Evolutionary conservation across 495 filamentous ascomycete species (phyloP).

Genomic region (Daldinia decipiens): DNA sequence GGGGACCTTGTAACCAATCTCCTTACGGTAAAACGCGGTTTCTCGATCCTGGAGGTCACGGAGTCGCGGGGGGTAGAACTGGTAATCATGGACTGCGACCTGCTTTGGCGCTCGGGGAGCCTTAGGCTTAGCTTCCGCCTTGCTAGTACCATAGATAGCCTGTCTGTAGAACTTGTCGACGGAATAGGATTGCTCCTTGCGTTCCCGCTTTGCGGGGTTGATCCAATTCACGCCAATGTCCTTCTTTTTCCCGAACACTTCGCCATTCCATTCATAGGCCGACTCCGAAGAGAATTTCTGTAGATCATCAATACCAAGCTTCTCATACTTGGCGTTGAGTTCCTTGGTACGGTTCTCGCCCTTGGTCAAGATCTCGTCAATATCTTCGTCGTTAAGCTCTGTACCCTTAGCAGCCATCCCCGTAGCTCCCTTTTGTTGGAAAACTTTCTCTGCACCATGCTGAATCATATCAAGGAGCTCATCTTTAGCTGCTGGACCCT

Average conservation of each 20-base stretch:
- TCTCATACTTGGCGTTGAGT: conserved; percentile 92
- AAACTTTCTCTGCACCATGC: conserved; percentile 94
- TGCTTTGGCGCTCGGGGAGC: conserved; percentile 97
- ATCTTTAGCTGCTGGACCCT: conserved; percentile 90
- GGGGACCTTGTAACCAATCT: conserved; percentile 92
- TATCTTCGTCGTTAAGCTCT: conserved; percentile 83
- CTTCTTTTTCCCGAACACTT: conserved; percentile 93
- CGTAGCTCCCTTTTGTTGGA: conserved; percentile 72
- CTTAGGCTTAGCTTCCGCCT: conserved; percentile 90
- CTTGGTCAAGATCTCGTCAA: conserved; percentile 84
- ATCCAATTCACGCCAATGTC: conserved; percentile 97
- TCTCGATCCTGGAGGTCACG: conserved; percentile 94
- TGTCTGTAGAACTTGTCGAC: conserved; percentile 99
- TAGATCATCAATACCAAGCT: conserved; percentile 96
- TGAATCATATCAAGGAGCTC: conserved; percentile 98
- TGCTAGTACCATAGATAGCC: conserved; percentile 76
- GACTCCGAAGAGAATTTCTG: conserved; percentile 98
- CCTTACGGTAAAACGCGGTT: conserved; percentile 93
- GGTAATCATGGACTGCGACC: conserved; percentile 90
- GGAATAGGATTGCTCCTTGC: conserved; percentile 97
- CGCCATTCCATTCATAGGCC: conserved; percentile 98
- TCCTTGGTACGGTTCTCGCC: conserved; percentile 90
- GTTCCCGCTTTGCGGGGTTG: conserved; percentile 97
- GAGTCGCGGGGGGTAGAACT: conserved; percentile 89
- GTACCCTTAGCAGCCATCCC: conserved; percentile 67